phyloP scores from a whole-genome alignment of 805 yeast genomes.

The Kazachstania kunashirensis region DNA sequence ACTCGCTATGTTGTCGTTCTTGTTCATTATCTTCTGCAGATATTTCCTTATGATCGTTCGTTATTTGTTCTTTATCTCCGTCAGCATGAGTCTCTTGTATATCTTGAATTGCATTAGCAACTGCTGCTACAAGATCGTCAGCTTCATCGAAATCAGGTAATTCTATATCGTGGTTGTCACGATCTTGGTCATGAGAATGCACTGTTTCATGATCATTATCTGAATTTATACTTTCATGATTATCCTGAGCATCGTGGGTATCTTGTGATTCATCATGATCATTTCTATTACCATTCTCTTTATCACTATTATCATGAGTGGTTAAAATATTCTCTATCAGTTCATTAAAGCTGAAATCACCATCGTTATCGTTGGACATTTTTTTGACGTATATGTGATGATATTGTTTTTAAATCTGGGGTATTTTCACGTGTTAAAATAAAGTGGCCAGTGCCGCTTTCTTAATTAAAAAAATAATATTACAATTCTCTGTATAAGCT shows the following conservation, averaged over 20 bases:
- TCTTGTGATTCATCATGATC: conserved; percentile 1
- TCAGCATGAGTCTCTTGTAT: conserved; percentile 7
- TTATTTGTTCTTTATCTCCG: neutral
- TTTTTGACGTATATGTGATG: neutral
- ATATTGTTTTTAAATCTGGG: neutral
- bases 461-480: no score
- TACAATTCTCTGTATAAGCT: no score
- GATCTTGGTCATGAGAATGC: neutral
- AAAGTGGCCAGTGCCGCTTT: no score
- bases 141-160: conserved; percentile 23
- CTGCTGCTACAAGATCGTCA: conserved; percentile 31
- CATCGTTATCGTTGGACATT: conserved; percentile 16
- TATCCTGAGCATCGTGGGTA: no score
- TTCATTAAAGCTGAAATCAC: conserved; percentile 26
- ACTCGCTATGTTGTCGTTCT: conserved; percentile 10
- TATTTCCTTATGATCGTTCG: neutral
- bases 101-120: conserved; percentile 32
- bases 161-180: conserved; percentile 6
- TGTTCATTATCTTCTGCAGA: neutral
- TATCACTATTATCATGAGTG: conserved; percentile 15
- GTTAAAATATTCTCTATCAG: conserved; percentile 27
- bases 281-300: neutral
- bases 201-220: conserved; percentile 1
- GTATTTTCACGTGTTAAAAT: neutral
- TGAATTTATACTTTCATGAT: no score